Evolutionary conservation across 1,284 basidiomycete genomes (phyloP), one percentile per base, ranked within the genome.

Genomic region (Trichosporon inkin): DNA sequence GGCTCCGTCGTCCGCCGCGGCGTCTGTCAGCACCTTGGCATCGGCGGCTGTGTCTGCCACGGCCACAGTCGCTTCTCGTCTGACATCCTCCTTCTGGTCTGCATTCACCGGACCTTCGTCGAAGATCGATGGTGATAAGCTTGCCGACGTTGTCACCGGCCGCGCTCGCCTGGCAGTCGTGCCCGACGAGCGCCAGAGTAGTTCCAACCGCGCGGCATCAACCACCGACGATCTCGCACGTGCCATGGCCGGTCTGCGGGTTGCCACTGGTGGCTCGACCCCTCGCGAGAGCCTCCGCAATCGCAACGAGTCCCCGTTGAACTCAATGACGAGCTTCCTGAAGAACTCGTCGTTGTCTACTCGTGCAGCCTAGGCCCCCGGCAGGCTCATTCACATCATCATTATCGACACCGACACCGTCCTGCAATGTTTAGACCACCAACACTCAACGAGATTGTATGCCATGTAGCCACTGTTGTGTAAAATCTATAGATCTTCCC

Each of bases 111-210:
- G 64, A 4, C 47, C 70, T 2, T 58, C 67, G 14, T 57, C 60
- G 36, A 60, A 53, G 36, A 62, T 79, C 38, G 77, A 79, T 62
- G 63, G 68, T 24, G 77, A 80, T 51, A 80, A 79, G 67, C 71
- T 81, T 28, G 71, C 77, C 0, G 75, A 74, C n/a, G 77, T 81
- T 17, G 71, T 81, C 39, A 72, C 73, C 22, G 80, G 80, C 19
- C 62, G 67, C 56, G 71, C 78, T 10, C 67, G 67, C n/a, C 67
- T 81, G 34, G 67, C 72, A 35, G 76, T 80, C 56, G 28, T 52
- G 28, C 47, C 62, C 41, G 13, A 37, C 37, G 35, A 49, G 41
- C 34, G 47, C 44, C 10, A n/a, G 32, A 36, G 10, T 11, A 40
- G 22, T 5, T 6, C 36, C 35, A 28, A 57, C 22, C 36, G 44